Conservation (phyloP, 768 basidiomycete genomes). For the Mycena indigotica region DNA sequence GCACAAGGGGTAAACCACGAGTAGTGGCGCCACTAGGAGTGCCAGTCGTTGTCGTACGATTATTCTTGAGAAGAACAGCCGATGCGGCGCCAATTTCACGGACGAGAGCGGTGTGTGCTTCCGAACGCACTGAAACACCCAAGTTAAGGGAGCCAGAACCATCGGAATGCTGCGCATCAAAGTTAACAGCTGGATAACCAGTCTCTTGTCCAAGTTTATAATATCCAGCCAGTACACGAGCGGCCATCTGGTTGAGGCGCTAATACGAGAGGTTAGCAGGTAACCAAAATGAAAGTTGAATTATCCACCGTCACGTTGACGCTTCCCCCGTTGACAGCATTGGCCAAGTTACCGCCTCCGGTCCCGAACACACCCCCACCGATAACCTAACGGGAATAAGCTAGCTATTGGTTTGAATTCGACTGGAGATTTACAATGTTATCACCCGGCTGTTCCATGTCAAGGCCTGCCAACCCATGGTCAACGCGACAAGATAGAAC, state of each 20-base stretch:
- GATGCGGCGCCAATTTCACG: constrained; percentile 66
- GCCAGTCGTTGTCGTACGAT: constrained; percentile 37
- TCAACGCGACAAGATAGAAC: no score
- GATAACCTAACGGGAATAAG: not conserved
- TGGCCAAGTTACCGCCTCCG: constrained; percentile 27
- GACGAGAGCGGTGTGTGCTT: constrained; percentile 51
- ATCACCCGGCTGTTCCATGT: constrained; percentile 27
- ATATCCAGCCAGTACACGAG: constrained; percentile 30
- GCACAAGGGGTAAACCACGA: constrained; percentile 47
- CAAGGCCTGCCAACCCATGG: constrained; percentile 17
- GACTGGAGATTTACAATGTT: constrained; percentile 44
- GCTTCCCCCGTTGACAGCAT: constrained; percentile 36
- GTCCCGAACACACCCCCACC: constrained; percentile 43
- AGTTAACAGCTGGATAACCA: constrained; percentile 47
- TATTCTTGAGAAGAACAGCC: constrained; percentile 73
- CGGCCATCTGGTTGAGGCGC: constrained; percentile 31
- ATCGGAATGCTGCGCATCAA: constrained; percentile 48
- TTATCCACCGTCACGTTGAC: constrained; percentile 36
- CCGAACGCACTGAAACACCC: constrained; percentile 43
- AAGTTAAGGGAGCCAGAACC: constrained; percentile 48
- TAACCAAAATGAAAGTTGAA: not conserved
- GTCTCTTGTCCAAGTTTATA: constrained; percentile 10
- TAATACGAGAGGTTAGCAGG: constrained; percentile 9
- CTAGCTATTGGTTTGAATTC: not conserved
- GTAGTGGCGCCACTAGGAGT: constrained; percentile 35